These are phyloP conservation scores for Neolentinus lepideus DNA, from an alignment of 1,284 basidiomycete species.

Conservation along the genomic window DNA sequence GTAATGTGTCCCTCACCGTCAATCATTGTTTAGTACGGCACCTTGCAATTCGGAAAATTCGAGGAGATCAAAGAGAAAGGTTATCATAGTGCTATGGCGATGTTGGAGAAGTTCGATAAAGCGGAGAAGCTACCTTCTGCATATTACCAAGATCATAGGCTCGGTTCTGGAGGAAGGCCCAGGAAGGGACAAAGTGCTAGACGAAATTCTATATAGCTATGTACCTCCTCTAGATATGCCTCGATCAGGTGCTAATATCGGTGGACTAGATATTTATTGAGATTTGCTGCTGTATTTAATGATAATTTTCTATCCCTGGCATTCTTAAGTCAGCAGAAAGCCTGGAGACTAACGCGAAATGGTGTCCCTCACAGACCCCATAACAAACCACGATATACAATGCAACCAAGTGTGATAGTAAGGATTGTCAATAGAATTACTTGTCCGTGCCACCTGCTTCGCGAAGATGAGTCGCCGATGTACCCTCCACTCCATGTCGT, in stretches of 20 bases:
- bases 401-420: too few relatives aligned
- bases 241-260: too few relatives aligned
- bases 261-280: too few relatives aligned
- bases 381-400: too few relatives aligned
- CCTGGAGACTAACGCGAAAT: too few relatives aligned
- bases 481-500: neutral
- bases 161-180: constrained; percentile 25
- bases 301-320: too few relatives aligned
- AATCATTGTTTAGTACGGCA: constrained; percentile 51
- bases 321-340: too few relatives aligned
- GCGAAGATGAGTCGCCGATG: neutral
- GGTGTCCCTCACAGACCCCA: too few relatives aligned
- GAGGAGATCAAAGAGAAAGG: constrained; percentile 84
- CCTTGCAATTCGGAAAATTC: constrained; percentile 74
- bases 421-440: neutral
- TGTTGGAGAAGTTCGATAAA: constrained; percentile 75
- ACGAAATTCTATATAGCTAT: constrained; percentile 56
- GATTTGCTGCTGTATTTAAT: too few relatives aligned
- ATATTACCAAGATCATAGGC: constrained; percentile 49
- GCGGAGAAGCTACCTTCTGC: constrained; percentile 77
- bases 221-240: neutral
- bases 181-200: constrained; percentile 68
- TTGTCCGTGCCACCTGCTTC: neutral
- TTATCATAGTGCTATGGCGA: constrained; percentile 67
- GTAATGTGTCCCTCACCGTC: constrained; percentile 15